A percentile compares a stretch with the other conserved stretches of the same genome.
These are phyloP conservation scores for Clarireedia paspali DNA, from an alignment of 2,329 filamentous ascomycete species.

Conservation along the genomic window DNA sequence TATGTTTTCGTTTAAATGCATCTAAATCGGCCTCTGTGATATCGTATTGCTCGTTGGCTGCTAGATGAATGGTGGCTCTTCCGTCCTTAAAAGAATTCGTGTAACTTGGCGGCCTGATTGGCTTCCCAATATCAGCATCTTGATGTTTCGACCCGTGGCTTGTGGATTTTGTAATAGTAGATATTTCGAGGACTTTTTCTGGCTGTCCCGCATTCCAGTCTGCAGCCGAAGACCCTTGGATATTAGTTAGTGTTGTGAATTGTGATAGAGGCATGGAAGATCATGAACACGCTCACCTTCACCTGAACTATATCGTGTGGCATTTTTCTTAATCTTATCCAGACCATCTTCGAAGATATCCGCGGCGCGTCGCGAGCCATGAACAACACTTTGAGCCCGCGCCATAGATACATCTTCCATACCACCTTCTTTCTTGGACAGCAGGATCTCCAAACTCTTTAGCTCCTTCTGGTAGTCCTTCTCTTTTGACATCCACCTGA, in stretches of 20 bases:
- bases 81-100: neutral
- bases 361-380: conserved; percentile 19
- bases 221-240: neutral
- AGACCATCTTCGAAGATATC: conserved; percentile 17
- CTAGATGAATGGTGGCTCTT: neutral
- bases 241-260: neutral
- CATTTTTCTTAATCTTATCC: conserved; percentile 20
- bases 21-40: conserved; percentile 10
- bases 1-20: conserved; percentile 9
- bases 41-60: neutral
- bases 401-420: conserved; percentile 26
- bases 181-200: neutral
- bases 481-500: conserved; percentile 24
- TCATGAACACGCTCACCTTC: neutral
- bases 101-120: neutral
- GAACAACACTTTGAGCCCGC: conserved; percentile 24
- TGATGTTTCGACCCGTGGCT: neutral
- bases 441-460: conserved; percentile 26
- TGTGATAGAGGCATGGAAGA: neutral
- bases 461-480: conserved; percentile 25
- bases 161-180: neutral
- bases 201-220: neutral
- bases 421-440: conserved; percentile 25
- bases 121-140: neutral
- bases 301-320: conserved; percentile 8